Percentiles rank a stretch among this genome's conserved stretches.
Evolutionary conservation across 2,329 filamentous ascomycete species (phyloP).

Genomic region (Venturiaceae sp.): DNA sequence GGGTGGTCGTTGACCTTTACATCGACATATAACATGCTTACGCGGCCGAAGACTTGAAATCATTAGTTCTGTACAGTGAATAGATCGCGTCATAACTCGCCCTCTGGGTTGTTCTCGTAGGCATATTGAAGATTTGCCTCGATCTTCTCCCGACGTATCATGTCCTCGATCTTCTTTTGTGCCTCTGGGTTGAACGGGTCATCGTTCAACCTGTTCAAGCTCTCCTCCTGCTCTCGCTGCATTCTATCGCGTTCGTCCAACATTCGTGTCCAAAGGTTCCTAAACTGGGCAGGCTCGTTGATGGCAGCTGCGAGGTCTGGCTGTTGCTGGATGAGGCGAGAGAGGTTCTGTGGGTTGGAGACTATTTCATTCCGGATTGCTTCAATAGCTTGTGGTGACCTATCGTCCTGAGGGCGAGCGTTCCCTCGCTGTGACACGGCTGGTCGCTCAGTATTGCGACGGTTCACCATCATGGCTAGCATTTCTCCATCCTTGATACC

Average conservation of each 20-base stretch:
- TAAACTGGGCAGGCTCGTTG: constrained; percentile 67
- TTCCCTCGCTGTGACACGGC: constrained; percentile 1
- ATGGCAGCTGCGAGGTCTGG: constrained; percentile 70
- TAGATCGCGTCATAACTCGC: constrained; percentile 38
- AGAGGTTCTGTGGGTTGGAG: constrained; percentile 63
- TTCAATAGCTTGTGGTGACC: constrained; percentile 46
- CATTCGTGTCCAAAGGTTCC: constrained; percentile 58
- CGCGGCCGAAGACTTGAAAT: constrained; percentile 71
- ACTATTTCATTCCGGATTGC: constrained; percentile 73
- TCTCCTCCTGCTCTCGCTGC: constrained; percentile 67
- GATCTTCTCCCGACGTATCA: constrained; percentile 89
- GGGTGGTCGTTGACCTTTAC: constrained; percentile 89
- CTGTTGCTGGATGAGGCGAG: constrained; percentile 60
- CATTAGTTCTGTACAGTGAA: constrained; percentile 10
- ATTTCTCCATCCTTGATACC: constrained; percentile 83
- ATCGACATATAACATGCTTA: constrained; percentile 93
- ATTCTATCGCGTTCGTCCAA: constrained; percentile 61
- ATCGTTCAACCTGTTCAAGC: constrained; percentile 78
- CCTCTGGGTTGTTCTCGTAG: constrained; percentile 95
- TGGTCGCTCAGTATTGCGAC: not conserved
- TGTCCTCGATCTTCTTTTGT: constrained; percentile 88
- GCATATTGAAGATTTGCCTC: constrained; percentile 85
- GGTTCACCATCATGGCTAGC: constrained; percentile 69
- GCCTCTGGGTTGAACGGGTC: constrained; percentile 92
- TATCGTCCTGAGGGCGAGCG: constrained; percentile 13